These are phyloP conservation scores for Scheffersomyces titani DNA, from an alignment of 1,139 yeast species.

Conservation along the genomic window DNA sequence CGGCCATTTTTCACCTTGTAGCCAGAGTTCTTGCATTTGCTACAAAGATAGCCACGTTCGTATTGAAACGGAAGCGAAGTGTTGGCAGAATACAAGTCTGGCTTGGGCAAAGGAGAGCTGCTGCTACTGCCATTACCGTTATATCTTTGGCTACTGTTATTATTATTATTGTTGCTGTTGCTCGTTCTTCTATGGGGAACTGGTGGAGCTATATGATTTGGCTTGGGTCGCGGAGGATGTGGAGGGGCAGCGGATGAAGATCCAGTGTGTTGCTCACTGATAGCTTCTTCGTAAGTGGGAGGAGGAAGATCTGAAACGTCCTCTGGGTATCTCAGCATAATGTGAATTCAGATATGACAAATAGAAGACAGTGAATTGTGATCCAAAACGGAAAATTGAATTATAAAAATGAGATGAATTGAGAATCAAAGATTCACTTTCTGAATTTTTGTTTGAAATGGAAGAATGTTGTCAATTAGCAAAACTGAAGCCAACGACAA, in stretches of 20 bases:
- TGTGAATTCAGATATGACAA: too few species aligned
- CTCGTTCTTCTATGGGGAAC: background rate
- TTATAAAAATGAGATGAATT: too few species aligned
- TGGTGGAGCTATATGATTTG: background rate
- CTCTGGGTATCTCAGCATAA: background rate
- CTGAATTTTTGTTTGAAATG: too few species aligned
- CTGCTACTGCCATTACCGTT: background rate
- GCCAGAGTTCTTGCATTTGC: constrained; percentile 45
- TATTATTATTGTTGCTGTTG: background rate
- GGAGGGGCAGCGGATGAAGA: constrained; percentile 4
- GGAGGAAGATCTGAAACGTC: constrained; percentile 14
- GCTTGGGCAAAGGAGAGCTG: constrained; percentile 1
- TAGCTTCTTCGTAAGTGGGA: constrained; percentile 21
- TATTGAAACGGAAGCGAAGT: constrained; percentile 55
- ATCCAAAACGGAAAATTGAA: too few species aligned
- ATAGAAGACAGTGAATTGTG: too few species aligned
- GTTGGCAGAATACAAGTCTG: constrained; percentile 17
- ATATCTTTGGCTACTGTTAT: too few species aligned
- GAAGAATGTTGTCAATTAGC: too few species aligned
- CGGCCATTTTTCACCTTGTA: constrained; percentile 31
- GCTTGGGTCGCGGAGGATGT: constrained; percentile 4
- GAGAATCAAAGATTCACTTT: too few species aligned
- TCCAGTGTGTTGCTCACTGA: constrained; percentile 2
- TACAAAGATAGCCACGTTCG: constrained; percentile 38
- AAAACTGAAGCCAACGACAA: too few species aligned